Base-by-base conservation (phyloP, 345 rosid species). In the Cochlearia excelsa region DNA sequence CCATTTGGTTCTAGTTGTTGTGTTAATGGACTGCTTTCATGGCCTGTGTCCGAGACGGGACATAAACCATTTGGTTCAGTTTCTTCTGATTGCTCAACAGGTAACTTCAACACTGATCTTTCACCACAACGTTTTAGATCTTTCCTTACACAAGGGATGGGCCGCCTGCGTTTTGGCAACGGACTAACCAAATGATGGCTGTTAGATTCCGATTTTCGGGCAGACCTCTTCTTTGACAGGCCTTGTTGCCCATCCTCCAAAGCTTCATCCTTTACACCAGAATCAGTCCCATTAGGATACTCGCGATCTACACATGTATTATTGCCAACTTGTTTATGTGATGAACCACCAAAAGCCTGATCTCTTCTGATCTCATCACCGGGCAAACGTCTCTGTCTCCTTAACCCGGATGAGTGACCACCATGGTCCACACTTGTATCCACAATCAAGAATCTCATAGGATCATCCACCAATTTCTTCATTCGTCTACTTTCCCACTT, bases 351-450 rank as follows among this genome's bases (percentile, higher is more conserved):
- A 28, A 16, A 26, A 33, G n/a, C 46, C 42, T 26, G 6, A 46
- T 46, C 53, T 9, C 34, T 54, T 10, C 39, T 37, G 37, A 42
- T 59, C 38, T 47, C 52, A 34, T 37, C 54, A n/a, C 57, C 75
- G 47, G 81, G 79, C 49, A 66, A 69, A 73, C 44, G 75, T 63
- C 78, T 78, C 75, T 59, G 59, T 68, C 80, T 71, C 64, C 80
- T 78, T 28, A 74, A 51, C 41, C 64, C 75, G 9, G 65, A 70
- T 11, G 67, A 34, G 23, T 70, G 79, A 38, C 68, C 78, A 57
- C 72, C 69, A 67, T 58, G 53, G 23, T 70, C 45, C 59, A 73
- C 52, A 78, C 95, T 87, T 44, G 86, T 79, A 61, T 82, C 88
- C 48, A 87, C 73, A 54, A 87, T 59, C 33, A 78, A 74, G 51